Base-by-base conservation (phyloP, 352 stramenopile genomes). In the Globisporangium spiculum region DNA sequence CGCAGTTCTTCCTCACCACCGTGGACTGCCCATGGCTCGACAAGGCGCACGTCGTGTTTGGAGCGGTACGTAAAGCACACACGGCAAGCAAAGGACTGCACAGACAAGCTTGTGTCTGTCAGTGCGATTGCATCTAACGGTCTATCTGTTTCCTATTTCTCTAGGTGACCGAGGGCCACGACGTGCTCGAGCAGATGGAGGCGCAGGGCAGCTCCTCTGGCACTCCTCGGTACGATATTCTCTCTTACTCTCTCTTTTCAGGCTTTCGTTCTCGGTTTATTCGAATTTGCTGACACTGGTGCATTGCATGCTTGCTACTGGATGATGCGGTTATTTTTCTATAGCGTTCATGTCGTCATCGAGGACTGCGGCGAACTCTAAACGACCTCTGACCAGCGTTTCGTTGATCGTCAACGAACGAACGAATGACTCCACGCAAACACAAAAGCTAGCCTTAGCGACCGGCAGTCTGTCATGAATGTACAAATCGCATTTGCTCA, bases 1-100 rank as follows among this genome's bases (percentile, higher is more conserved):
- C 92, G 72, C 96, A 99, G 83, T 99, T 99, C 81, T 99, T 99
- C 84, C 93, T 99, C 53, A 97, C 89, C 27, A 97, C 90, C 0
- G 91, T 97, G 62, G 89, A 97, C 82, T 97, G 90, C 68, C 86
- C 88, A 0, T 97, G 90, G 90, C 77, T 98, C 65, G 91, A 98
- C 76, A 79, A 82, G 65, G 81, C 79, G 18, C 92, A 98, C 77
- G 89, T 97, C 30, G 92, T 98, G 59, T 98, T 99, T 73, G 98
- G 98, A 63, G 89, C 97, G 67, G 91, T 98, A 27, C 44, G 60
- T 46, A 16, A 46, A 7, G 12, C 38, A 20, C 38, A 46, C 10
- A 34, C n/a, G 26, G 18, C 2, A n/a, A 32, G 52, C 52, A 9
- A 20, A 57, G 16, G 52, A 34, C 52, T n/a, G 9, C 9, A 18